Evolutionary conservation across 768 basidiomycete species (phyloP).

Genomic region (Boletus sensibilis): DNA sequence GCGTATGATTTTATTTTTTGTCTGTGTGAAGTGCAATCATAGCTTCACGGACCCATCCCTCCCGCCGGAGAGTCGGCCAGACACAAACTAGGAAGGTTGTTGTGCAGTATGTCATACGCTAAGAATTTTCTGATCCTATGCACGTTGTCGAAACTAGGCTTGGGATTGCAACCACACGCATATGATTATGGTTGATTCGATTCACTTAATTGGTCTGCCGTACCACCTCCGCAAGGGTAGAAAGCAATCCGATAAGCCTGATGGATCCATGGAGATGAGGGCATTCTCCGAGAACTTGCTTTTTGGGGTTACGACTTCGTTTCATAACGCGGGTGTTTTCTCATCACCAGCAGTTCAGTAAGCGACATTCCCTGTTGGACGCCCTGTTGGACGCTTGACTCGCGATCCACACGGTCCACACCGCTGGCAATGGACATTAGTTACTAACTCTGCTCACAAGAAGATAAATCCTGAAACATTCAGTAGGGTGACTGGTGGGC

Average conservation of each 20-base stretch:
- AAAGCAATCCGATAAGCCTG: not conserved
- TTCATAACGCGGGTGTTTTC: not conserved
- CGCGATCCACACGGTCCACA: not conserved
- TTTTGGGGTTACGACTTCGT: not conserved
- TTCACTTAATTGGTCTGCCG: not conserved
- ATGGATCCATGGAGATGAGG: not conserved
- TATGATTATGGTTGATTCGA: not conserved
- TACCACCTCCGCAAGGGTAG: not conserved
- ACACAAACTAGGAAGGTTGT: conserved; percentile 22
- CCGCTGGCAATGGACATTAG: not conserved
- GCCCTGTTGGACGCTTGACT: not conserved
- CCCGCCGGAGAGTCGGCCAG: conserved; percentile 42
- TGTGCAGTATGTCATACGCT: not conserved
- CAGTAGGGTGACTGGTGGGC: not conserved
- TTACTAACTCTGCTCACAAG: not conserved
- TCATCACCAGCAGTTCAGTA: not conserved
- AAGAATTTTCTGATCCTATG: conserved; percentile 1
- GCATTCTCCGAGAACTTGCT: not conserved
- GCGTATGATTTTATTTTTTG: conserved; percentile 90
- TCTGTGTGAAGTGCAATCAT: conserved; percentile 80
- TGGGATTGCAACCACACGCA: not conserved
- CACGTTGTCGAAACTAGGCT: not conserved
- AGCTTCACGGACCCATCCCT: conserved; percentile 71
- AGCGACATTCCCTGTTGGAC: not conserved
- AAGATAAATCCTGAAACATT: not conserved